These are phyloP conservation scores for Tetrastigma voinierianum DNA, from an alignment of 164 flowering plant genomes.

Conservation along the genomic window DNA sequence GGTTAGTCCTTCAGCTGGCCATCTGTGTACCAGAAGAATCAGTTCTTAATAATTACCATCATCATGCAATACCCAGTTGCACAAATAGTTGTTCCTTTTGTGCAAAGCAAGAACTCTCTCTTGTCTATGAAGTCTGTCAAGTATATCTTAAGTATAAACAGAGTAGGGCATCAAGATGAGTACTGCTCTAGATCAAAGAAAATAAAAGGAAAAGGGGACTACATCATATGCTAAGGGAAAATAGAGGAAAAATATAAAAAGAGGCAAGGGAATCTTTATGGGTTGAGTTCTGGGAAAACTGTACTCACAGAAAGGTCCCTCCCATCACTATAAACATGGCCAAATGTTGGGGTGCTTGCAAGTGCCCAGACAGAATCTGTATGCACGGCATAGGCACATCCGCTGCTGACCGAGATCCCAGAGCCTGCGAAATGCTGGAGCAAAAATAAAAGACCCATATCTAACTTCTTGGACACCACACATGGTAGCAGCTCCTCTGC, in stretches of 20 bases:
- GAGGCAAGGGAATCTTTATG: not conserved
- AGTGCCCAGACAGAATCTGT: conserved; percentile 99
- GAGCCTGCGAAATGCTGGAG: conserved; percentile 50
- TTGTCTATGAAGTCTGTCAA: conserved; percentile 90
- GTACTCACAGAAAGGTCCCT: conserved; percentile 89
- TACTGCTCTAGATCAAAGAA: conserved; percentile 1
- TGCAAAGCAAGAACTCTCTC: conserved; percentile 94
- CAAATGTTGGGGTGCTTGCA: conserved; percentile 88
- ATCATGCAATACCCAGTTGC: conserved; percentile 80
- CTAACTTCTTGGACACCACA: too few relatives aligned
- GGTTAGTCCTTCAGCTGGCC: conserved; percentile 86
- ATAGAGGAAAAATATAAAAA: not conserved
- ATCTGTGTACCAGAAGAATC: conserved; percentile 82
- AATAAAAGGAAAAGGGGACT: not conserved
- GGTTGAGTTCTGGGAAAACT: not conserved
- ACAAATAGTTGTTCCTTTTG: conserved; percentile 75
- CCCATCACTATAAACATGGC: conserved; percentile 98
- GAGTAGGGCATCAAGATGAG: not conserved
- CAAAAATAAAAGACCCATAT: too few relatives aligned
- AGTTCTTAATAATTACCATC: conserved; percentile 85
- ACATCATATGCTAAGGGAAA: not conserved
- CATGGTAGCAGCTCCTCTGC: too few relatives aligned
- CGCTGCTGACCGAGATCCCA: conserved; percentile 99
- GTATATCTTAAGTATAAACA: conserved; percentile 58
- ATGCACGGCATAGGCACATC: conserved; percentile 96